These are phyloP conservation scores for Ettlia oleoabundans DNA, from an alignment of 139 green algal genomes.

Conservation along the genomic window DNA sequence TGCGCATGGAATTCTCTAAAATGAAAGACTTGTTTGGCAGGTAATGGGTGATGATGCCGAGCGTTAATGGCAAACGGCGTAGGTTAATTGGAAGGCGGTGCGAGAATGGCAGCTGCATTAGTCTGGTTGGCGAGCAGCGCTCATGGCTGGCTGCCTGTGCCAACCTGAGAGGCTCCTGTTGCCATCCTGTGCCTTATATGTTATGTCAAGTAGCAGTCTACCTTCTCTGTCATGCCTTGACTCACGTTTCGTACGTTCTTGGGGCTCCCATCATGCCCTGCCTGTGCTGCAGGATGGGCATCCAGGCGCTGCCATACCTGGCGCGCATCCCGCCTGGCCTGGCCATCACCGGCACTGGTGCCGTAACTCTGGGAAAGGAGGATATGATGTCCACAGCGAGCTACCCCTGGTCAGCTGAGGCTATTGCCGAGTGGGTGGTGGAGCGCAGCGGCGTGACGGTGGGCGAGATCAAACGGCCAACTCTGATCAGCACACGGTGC, in stretches of 20 bases:
- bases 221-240: no score
- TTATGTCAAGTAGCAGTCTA: no score
- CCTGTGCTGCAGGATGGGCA: slow-evolving; percentile 52
- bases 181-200: no score
- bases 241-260: background rate
- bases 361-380: slow-evolving; percentile 49
- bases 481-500: slow-evolving; percentile 48
- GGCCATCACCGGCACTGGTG: slow-evolving; percentile 37
- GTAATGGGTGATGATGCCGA: slow-evolving; percentile 14
- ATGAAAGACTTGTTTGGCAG: slow-evolving; percentile 46
- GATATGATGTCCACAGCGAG: slow-evolving; percentile 44
- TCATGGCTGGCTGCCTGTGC: no score
- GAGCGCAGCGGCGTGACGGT: slow-evolving; percentile 47
- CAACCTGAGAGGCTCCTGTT: no score
- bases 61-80: background rate
- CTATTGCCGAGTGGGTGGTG: slow-evolving; percentile 52
- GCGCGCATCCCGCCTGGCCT: slow-evolving; percentile 49
- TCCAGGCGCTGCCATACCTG: slow-evolving; percentile 66
- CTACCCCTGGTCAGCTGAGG: slow-evolving; percentile 71
- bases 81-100: no score
- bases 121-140: no score
- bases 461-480: slow-evolving; percentile 60
- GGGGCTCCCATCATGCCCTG: background rate
- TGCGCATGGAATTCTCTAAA: slow-evolving; percentile 59
- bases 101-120: no score